phyloP scores from a whole-genome alignment of 371 early-diverging fungal genomes.

The Saksenaea vasiformis region DNA sequence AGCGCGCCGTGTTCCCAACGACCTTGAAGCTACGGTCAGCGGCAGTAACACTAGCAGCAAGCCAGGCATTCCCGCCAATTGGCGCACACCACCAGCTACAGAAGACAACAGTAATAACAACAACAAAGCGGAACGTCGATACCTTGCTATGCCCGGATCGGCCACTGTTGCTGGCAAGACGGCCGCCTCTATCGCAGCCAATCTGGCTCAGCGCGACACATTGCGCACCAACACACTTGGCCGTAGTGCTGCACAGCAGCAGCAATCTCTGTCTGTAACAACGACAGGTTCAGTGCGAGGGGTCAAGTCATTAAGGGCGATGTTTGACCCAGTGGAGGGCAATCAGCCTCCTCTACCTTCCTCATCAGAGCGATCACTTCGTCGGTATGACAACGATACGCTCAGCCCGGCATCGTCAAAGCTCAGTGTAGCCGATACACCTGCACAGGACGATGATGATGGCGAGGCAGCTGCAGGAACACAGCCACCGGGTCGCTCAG shows the following conservation, averaged over 20 bases:
- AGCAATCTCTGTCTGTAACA: neutral
- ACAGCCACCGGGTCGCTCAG: neutral
- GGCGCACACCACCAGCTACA: neutral
- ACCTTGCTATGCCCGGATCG: constrained; percentile 15
- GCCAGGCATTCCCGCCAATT: neutral
- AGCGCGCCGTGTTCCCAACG: neutral
- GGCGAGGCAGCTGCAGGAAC: too few species aligned
- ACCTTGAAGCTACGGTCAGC: neutral
- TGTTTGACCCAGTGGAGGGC: neutral
- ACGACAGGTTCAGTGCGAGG: neutral
- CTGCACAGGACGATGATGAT: neutral
- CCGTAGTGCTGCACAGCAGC: neutral
- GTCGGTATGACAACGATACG: too few species aligned
- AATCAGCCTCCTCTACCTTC: neutral
- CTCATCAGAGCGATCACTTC: too few species aligned
- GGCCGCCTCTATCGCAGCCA: neutral
- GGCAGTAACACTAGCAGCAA: neutral
- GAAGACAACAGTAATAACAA: neutral
- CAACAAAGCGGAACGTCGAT: neutral
- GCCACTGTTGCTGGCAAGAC: constrained; percentile 13
- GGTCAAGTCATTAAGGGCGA: neutral
- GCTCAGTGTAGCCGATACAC: neutral
- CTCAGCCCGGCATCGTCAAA: neutral
- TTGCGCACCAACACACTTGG: constrained; percentile 12
- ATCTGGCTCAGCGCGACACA: neutral